These are phyloP conservation scores for Cystobasidium tubakii DNA, from an alignment of 768 basidiomycete species.

Conservation along the genomic window DNA sequence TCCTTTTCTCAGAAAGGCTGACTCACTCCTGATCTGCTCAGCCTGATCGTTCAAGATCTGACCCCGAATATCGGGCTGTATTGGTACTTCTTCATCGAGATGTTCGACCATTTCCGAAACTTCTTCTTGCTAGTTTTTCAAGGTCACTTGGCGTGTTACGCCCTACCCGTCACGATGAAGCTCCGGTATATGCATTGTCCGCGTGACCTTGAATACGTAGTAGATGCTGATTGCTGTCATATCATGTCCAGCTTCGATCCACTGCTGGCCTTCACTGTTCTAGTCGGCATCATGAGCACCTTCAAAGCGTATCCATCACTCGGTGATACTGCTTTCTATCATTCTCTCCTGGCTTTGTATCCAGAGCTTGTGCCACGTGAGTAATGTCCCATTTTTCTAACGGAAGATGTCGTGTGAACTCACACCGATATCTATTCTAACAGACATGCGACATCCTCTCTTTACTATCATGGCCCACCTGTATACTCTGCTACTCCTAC, in stretches of 20 bases:
- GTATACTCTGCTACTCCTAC: slow-evolving; percentile 83
- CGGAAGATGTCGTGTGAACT: background rate
- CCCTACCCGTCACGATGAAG: slow-evolving; percentile 79
- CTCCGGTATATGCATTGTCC: slow-evolving; percentile 59
- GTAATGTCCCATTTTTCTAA: slow-evolving; percentile 47
- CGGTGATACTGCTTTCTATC: slow-evolving; percentile 78
- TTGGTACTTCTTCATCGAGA: slow-evolving; percentile 99
- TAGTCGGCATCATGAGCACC: slow-evolving; percentile 68
- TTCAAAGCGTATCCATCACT: slow-evolving; percentile 92
- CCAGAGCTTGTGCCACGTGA: slow-evolving; percentile 76
- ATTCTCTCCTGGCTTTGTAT: slow-evolving; percentile 72
- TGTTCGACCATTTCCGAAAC: slow-evolving; percentile 94
- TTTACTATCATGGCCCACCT: slow-evolving; percentile 44
- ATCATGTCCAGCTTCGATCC: slow-evolving; percentile 64
- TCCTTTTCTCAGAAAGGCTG: background rate
- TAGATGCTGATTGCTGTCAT: background rate
- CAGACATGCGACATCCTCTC: slow-evolving; percentile 61
- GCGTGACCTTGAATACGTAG: too few relatives aligned
- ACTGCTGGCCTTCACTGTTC: slow-evolving; percentile 68
- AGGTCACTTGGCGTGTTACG: slow-evolving; percentile 77
- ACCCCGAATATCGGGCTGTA: slow-evolving; percentile 90
- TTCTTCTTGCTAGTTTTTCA: slow-evolving; percentile 92
- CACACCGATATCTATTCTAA: background rate
- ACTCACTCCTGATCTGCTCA: slow-evolving; percentile 47
- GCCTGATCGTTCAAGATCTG: slow-evolving; percentile 74